Evolutionary conservation across 2,329 filamentous ascomycete species (phyloP), one percentile per base, ranked within the genome.

Genomic region (Metarhizium rileyi): DNA sequence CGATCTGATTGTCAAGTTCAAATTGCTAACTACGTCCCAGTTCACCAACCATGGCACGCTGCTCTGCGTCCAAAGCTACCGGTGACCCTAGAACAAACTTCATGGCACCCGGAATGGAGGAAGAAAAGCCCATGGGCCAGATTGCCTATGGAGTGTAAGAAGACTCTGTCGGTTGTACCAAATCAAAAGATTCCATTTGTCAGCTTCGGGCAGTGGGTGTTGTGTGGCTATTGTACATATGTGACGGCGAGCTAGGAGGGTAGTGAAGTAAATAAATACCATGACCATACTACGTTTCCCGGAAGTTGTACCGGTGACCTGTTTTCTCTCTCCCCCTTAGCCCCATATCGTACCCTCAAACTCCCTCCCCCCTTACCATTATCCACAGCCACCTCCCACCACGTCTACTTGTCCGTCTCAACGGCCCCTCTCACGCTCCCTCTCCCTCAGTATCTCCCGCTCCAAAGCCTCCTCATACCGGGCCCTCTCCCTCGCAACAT

Each of bases 31-130:
- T 25, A 23, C 2, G 16, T n/a, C 42, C 9, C 53, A 95, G 90
- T 75, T 96, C 90, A 55, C 90, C 93, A 47, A 98, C 93, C 51
- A 98, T 98, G 93, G 93, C 93, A 53, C 87, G 93, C 65, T 96
- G 90, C 77, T 95, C 90, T 46, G 91, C 88, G 48, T 87, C 90
- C 57, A 97, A 96, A 79, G 86, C 85, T 51, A 83, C 82, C 9
- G 83, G 84, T 53, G 87, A 90, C 70, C 80, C 85, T 50, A 76
- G 86, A 67, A 90, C 82, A 49, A 88, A 90, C 70, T 80, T 88
- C 58, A 85, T 90, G 83, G 85, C 85, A 48, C 75, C 84, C 22
- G 86, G 86, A 49, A 76, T 80, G 66, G 75, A 78, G 61, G 76
- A 81, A 59, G 77, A 81, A 59, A 77, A 71, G 67, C 78, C 78